Evolutionary conservation across 2,329 filamentous ascomycete genomes (phyloP).

Genomic region (Neopestalotiopsis sp.): DNA sequence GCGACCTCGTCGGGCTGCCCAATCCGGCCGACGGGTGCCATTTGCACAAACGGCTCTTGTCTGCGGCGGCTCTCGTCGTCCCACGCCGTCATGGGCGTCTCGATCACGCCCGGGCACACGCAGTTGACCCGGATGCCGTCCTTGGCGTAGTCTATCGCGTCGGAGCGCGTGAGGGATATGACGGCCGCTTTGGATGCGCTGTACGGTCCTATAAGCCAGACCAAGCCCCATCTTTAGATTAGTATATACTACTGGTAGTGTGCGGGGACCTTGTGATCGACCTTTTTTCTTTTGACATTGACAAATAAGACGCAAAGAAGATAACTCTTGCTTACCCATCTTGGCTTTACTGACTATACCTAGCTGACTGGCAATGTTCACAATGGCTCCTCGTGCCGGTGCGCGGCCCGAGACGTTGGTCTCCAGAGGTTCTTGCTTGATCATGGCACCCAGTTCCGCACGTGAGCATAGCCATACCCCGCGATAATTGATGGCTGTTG

Average conservation of each 20-base stretch:
- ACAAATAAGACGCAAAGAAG: not conserved
- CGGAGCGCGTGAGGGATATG: conserved; percentile 60
- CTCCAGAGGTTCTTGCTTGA: conserved; percentile 47
- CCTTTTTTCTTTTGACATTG: not conserved
- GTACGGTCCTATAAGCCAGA: conserved; percentile 48
- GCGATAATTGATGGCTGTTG: conserved; percentile 54
- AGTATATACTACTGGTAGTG: not conserved
- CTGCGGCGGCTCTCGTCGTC: conserved; percentile 43
- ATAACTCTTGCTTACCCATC: conserved; percentile 29
- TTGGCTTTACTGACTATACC: conserved; percentile 51
- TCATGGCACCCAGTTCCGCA: conserved; percentile 50
- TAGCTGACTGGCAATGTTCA: conserved; percentile 59
- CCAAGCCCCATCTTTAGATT: not conserved
- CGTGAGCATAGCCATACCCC: conserved; percentile 54
- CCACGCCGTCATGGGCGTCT: conserved; percentile 51
- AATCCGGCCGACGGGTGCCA: conserved; percentile 57
- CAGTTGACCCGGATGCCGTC: conserved; percentile 45
- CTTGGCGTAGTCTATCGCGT: conserved; percentile 60
- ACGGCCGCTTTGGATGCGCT: conserved; percentile 64
- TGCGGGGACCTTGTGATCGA: not conserved
- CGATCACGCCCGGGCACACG: conserved; percentile 49
- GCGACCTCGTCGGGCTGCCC: conserved; percentile 55
- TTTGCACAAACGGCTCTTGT: conserved; percentile 46
- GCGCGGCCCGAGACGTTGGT: conserved; percentile 44
- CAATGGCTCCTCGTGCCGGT: conserved; percentile 47